Base-by-base conservation (phyloP, 2,329 filamentous ascomycete genomes). In the Penicillium sp. region DNA sequence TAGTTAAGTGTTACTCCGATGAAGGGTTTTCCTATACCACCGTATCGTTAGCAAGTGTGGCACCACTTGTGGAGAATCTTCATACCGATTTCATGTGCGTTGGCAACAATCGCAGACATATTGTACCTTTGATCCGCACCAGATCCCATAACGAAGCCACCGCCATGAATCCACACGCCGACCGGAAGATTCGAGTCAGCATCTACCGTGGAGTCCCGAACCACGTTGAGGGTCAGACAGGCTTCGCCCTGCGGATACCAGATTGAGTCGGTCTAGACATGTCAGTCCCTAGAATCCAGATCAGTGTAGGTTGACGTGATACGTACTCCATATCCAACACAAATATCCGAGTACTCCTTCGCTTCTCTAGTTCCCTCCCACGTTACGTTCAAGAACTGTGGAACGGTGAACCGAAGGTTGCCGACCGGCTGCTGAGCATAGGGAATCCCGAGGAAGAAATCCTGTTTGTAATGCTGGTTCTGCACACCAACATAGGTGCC, bases 201-300 rank as follows among this genome's bases (percentile, higher is more conserved):
- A 8, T 77, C 71, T 5, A 81, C 75, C 26, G 69, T 67, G 62
- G 75, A 70, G 6, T 82, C 81, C 3, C 87, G 81, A 29, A 90
- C 77, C 7, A 90, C 80, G 66, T 89, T 90, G 63, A 90, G 75
- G 49, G 85, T 87, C 4, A 90, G 78, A 64, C 88, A 90, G 67
- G 88, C 84, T 67, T 89, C 87, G 4, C 69, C 73, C 45, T 66
- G 67, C 5, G 68, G 11, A 78, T 70, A 78, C 73, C 64, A 77
- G 63, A 71, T 81, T 64, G 63, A 74, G 54, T 73, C 72, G 7
- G 71, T 66, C 75, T 75, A 60, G 8, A 35, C 8, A 9, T 41
- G 35, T 64, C 50, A 62, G 51, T 9, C 48, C 7, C 2, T 35
- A 9, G 17, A 13, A 1, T 5, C 7, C 15, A 2, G 1, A 8